Evolutionary conservation across 108 stramenopile genomes (phyloP).

Genomic region (Fragilariopsis cylindrus): DNA sequence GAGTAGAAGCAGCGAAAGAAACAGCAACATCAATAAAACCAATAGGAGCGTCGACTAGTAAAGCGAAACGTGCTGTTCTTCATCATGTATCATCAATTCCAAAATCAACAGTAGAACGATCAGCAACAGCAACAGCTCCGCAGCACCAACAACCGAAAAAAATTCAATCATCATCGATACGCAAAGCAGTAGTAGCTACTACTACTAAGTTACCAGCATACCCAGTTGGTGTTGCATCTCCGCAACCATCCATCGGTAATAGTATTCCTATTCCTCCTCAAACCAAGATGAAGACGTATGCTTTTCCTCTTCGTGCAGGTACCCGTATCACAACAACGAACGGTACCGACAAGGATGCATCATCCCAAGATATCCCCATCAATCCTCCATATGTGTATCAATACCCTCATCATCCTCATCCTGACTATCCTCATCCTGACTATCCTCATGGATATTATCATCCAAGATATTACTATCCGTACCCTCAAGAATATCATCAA

Average conservation of each 20-base stretch:
- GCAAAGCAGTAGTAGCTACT: no score
- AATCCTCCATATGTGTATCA: neutral
- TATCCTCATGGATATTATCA: neutral
- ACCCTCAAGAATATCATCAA: neutral
- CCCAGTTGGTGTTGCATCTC: neutral
- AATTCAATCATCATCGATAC: neutral
- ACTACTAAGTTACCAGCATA: no score
- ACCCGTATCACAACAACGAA: neutral
- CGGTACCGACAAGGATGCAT: neutral
- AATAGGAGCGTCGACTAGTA: no score
- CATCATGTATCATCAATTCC: neutral
- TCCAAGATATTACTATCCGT: neutral
- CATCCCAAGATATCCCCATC: neutral
- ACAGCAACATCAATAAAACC: no score
- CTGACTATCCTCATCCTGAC: neutral
- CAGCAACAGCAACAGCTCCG: neutral
- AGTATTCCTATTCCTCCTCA: neutral
- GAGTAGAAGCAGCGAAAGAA: no score
- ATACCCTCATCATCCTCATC: neutral
- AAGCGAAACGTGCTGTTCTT: neutral
- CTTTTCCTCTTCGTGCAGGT: neutral
- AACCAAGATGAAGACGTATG: neutral
- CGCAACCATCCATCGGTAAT: neutral
- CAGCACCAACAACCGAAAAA: neutral
- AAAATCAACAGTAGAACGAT: neutral